phyloP scores from a whole-genome alignment of 805 yeast genomes.

The Suhomyces kilbournensis region DNA sequence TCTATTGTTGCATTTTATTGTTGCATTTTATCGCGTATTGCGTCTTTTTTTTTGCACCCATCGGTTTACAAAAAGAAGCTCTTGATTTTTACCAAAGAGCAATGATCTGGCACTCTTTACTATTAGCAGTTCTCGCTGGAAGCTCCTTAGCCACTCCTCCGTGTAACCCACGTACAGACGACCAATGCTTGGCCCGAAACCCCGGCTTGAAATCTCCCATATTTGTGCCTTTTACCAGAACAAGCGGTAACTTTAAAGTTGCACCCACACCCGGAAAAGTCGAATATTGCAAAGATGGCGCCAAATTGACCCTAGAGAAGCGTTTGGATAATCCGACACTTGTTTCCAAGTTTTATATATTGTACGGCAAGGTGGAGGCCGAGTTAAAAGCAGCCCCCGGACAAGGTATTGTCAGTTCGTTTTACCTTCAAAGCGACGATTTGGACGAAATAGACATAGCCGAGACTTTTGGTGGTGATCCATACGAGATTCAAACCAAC shows the following conservation, averaged over 20 bases:
- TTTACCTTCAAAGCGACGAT: constrained; percentile 42
- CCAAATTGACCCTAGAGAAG: constrained; percentile 9
- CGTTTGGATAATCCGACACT: constrained; percentile 14
- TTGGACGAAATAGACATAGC: constrained; percentile 42
- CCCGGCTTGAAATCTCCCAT: constrained; percentile 20
- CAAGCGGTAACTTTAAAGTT: not conserved
- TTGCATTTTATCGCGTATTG: not conserved
- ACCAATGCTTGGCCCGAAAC: constrained; percentile 24
- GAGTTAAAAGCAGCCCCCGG: constrained; percentile 33
- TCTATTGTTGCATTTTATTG: too few relatives aligned
- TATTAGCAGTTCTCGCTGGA: not conserved
- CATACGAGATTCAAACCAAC: constrained; percentile 31
- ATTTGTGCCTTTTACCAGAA: constrained; percentile 15
- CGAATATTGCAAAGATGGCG: constrained; percentile 5
- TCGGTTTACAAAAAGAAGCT: not conserved
- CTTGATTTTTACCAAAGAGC: not conserved
- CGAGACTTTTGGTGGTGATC: constrained; percentile 38
- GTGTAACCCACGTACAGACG: constrained; percentile 27
- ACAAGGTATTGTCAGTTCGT: constrained; percentile 35
- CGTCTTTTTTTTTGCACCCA: not conserved
- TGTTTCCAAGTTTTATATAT: constrained; percentile 19
- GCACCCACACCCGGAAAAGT: constrained; percentile 1
- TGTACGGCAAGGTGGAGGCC: constrained; percentile 38
- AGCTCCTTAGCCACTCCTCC: constrained; percentile 7
- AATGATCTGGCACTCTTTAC: not conserved